Conservation (phyloP, 2,329 filamentous ascomycete genomes). For the Graphilbum sp. region DNA sequence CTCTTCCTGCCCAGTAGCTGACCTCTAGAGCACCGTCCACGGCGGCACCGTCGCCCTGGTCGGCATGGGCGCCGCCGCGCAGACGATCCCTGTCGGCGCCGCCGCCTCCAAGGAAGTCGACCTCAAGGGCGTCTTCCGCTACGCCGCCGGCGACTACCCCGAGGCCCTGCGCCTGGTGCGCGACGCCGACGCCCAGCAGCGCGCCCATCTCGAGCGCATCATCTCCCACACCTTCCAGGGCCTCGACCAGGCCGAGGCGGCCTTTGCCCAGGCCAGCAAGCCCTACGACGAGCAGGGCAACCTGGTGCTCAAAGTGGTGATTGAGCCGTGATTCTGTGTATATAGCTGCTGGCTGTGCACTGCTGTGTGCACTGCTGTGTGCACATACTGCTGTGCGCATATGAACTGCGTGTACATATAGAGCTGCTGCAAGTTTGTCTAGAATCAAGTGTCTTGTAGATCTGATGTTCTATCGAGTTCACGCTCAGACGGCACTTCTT, state of each 20-base stretch:
- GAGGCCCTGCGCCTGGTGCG: slow-evolving; percentile 33
- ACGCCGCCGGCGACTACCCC: slow-evolving; percentile 57
- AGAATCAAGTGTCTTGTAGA: no score
- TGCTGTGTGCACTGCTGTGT: no score
- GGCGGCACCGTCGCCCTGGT: slow-evolving; percentile 56
- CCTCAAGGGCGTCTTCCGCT: slow-evolving; percentile 55
- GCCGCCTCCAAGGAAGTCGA: slow-evolving; percentile 55
- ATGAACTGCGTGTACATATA: no score
- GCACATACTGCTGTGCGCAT: no score
- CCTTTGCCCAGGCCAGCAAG: slow-evolving; percentile 57
- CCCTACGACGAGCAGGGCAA: slow-evolving; percentile 53
- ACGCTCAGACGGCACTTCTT: no score
- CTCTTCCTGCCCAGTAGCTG: no score
- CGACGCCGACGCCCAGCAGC: slow-evolving; percentile 24
- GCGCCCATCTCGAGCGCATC: slow-evolving; percentile 50
- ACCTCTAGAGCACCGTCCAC: slow-evolving; percentile 37
- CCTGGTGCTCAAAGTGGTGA: slow-evolving; percentile 59
- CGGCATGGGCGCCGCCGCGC: slow-evolving; percentile 55
- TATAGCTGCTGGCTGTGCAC: no score
- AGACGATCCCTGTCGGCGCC: slow-evolving; percentile 51
- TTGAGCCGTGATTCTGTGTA: slow-evolving; percentile 25
- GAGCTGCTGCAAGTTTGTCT: no score
- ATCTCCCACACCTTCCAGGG: slow-evolving; percentile 56
- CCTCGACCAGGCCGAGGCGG: slow-evolving; percentile 42
- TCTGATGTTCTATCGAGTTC: no score